Conservation (phyloP, 2,329 filamentous ascomycete species). For the Diplodia sapinea region DNA sequence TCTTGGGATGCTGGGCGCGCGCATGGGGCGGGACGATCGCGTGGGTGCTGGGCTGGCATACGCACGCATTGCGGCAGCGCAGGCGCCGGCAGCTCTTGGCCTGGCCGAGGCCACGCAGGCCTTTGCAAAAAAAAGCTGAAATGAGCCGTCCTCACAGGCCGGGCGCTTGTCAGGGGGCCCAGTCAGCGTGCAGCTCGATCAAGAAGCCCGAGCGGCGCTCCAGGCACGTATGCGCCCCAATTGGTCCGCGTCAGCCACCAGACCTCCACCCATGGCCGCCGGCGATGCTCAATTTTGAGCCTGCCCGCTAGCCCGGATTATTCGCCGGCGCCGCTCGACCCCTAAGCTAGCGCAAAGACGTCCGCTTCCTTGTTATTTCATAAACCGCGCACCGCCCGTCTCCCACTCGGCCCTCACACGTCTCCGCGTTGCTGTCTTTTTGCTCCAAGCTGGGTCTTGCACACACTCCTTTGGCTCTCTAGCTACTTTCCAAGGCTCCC, state of each 20-base stretch:
- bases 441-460: constrained; percentile 47
- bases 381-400: constrained; percentile 43
- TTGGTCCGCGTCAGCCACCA: constrained; percentile 30
- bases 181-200: constrained; percentile 30
- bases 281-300: constrained; percentile 31
- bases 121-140: constrained; percentile 23
- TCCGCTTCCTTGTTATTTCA: constrained; percentile 40
- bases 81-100: constrained; percentile 1
- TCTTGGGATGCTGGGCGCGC: constrained; percentile 7
- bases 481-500: constrained; percentile 51
- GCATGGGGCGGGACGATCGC: constrained; percentile 22
- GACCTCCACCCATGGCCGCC: constrained; percentile 33
- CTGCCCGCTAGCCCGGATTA: constrained; percentile 40
- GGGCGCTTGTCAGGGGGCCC: constrained; percentile 31
- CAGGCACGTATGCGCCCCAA: constrained; percentile 31
- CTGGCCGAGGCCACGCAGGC: constrained; percentile 29
- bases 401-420: constrained; percentile 36
- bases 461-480: constrained; percentile 47
- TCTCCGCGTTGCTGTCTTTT: constrained; percentile 28
- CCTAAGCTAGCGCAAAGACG: constrained; percentile 30
- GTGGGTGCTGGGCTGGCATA: not conserved
- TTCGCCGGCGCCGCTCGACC: constrained; percentile 42
- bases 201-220: constrained; percentile 30
- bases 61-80: constrained; percentile 9
- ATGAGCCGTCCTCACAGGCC: constrained; percentile 29